Conservation (phyloP, 1,284 basidiomycete genomes). For the Cystobasidiaceae sp. region DNA sequence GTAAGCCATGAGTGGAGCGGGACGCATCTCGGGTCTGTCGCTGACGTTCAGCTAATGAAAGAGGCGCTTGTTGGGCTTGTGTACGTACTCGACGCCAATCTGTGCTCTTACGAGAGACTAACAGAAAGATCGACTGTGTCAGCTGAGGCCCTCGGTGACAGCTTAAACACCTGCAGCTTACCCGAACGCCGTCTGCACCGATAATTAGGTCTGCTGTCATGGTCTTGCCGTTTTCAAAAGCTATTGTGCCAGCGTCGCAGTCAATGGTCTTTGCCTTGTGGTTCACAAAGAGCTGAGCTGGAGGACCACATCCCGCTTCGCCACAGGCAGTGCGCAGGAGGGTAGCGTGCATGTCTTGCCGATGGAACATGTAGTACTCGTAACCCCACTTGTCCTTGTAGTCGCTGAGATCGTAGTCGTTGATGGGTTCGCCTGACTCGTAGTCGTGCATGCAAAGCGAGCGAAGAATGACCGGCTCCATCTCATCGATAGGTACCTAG, state of each 20-base stretch:
- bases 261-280: slow-evolving; percentile 45
- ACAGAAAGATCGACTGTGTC: neutral
- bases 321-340: slow-evolving; percentile 43
- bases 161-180: slow-evolving; percentile 37
- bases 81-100: slow-evolving; percentile 31
- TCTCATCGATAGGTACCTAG: slow-evolving; percentile 36
- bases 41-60: neutral
- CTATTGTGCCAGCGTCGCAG: slow-evolving; percentile 42
- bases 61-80: slow-evolving; percentile 43
- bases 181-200: slow-evolving; percentile 46
- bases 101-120: slow-evolving; percentile 5
- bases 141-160: slow-evolving; percentile 42
- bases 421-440: slow-evolving; percentile 43
- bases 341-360: slow-evolving; percentile 46
- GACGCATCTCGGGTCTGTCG: slow-evolving; percentile 42
- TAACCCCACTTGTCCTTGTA: slow-evolving; percentile 45
- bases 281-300: slow-evolving; percentile 43
- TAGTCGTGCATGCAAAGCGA: slow-evolving; percentile 45
- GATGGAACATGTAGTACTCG: slow-evolving; percentile 46
- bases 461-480: slow-evolving; percentile 42
- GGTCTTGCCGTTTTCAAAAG: slow-evolving; percentile 45
- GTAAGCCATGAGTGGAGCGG: slow-evolving; percentile 49
- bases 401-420: slow-evolving; percentile 42
- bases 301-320: slow-evolving; percentile 42
- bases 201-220: slow-evolving; percentile 46